phyloP scores from a whole-genome alignment of 805 yeast genomes.

The Lipomyces anomalus region DNA sequence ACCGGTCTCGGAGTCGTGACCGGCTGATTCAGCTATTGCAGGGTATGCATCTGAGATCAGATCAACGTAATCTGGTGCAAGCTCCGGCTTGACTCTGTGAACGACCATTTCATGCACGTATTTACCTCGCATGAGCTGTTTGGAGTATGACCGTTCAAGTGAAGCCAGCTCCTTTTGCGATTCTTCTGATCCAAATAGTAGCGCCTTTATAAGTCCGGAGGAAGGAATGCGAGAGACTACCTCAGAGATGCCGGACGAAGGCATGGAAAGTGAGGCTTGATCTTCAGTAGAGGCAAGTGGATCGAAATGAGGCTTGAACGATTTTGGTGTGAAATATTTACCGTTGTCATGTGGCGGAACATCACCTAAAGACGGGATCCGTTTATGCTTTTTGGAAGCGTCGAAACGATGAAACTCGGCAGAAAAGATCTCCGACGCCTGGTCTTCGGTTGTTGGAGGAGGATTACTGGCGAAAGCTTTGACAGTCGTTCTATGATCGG shows the following conservation, averaged over 20 bases:
- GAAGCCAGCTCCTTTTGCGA: slow-evolving; percentile 34
- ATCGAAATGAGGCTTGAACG: too few relatives aligned
- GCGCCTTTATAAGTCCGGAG: slow-evolving; percentile 33
- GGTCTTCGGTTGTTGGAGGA: too few relatives aligned
- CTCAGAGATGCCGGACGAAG: too few relatives aligned
- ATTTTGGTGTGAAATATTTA: too few relatives aligned
- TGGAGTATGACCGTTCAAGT: slow-evolving; percentile 25
- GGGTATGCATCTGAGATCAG: slow-evolving; percentile 25
- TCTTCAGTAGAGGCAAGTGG: too few relatives aligned
- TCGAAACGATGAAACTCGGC: too few relatives aligned
- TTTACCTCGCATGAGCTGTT: slow-evolving; percentile 36
- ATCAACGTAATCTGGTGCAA: slow-evolving; percentile 34
- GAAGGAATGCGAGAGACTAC: slow-evolving; percentile 11
- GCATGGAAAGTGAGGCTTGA: too few relatives aligned
- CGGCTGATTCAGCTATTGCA: slow-evolving; percentile 32
- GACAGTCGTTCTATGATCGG: too few relatives aligned
- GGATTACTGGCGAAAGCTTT: too few relatives aligned
- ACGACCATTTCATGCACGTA: slow-evolving; percentile 39
- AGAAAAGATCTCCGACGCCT: too few relatives aligned
- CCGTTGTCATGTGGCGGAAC: slow-evolving; percentile 21
- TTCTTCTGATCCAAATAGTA: slow-evolving; percentile 37
- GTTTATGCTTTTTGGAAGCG: not conserved
- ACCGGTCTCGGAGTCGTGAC: slow-evolving; percentile 32
- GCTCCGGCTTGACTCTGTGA: slow-evolving; percentile 37
- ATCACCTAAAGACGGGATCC: slow-evolving; percentile 21